Base-by-base conservation (phyloP, 345 rosid genomes). In the Odontarrhena argentea region DNA sequence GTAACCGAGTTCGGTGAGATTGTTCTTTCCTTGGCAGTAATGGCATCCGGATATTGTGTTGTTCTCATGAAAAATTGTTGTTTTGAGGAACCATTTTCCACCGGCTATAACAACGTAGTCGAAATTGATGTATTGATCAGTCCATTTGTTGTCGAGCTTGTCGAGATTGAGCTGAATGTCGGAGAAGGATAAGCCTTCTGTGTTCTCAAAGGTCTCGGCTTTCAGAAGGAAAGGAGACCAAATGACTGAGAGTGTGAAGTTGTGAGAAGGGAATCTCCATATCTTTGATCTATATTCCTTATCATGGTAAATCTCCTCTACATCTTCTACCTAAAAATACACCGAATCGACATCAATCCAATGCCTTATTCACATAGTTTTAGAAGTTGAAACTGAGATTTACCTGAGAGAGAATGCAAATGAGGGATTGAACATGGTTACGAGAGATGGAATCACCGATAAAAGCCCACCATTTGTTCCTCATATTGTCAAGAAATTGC, bases 391-490 rank as follows among this genome's bases (percentile, higher is more conserved):
- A 5, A 18, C 2, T 24, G 48, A 34, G 26, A 1, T 6, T 15
- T 7, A 87, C 97, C 80, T 85, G 83, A 41, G 89, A 85, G 54
- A 94, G 99, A 69, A 88, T 86, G 83, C 99, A 94, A 46, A 91
- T 69, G 65, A 94, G 71, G 26, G 99, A 91, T 65, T 94, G 92
- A 0, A 88, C 92, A 71, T 94, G 97, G 87, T 91, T 94, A 53
- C 99, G 99, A 38, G 99, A 87, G 66, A 94, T 94, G 13, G 99
- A 94, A 78, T 94, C 97, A 3, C 99, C 97, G 30, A 94, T 79
- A 37, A 91, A 81, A 8, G 91, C 97, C 95, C 85, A 94, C 15
- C 79, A 69, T 74, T 91, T 91, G 65, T 85, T 73, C 76, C 84
- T 85, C 92, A 88, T 84, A 8, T 59, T 37, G 54, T 82, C 74